phyloP scores from a whole-genome alignment of 306 rosid species.

The Sesbania bispinosa region DNA sequence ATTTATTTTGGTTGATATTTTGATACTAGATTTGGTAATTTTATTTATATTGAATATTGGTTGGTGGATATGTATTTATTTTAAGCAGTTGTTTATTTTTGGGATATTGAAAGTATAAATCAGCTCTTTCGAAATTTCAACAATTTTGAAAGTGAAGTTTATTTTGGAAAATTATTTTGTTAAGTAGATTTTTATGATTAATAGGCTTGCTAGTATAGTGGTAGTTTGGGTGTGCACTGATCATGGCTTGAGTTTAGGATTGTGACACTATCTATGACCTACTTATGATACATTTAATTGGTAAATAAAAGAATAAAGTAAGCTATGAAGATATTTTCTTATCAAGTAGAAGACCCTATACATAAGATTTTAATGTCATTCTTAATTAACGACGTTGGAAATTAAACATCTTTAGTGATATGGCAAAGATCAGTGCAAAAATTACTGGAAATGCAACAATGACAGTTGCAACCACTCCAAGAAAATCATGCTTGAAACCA shows the following conservation, averaged over 20 bases:
- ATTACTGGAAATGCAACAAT: conserved; percentile 28
- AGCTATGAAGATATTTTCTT: background rate
- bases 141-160: background rate
- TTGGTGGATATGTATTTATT: too few species aligned
- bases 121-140: background rate
- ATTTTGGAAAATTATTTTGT: background rate
- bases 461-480: conserved; percentile 42
- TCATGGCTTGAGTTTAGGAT: background rate
- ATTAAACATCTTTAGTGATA: conserved; percentile 33
- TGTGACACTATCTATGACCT: too few species aligned
- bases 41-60: too few species aligned
- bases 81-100: background rate
- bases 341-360: background rate
- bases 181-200: background rate
- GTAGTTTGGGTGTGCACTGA: background rate
- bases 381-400: conserved; percentile 41
- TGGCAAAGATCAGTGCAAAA: conserved; percentile 38
- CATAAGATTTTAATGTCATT: background rate
- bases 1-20: too few species aligned
- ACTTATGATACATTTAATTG: background rate
- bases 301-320: background rate
- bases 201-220: background rate
- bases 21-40: too few species aligned
- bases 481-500: conserved; percentile 43
- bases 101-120: background rate